Evolutionary conservation across 352 stramenopile genomes (phyloP).

Genomic region (Nothophytophthora sp.): DNA sequence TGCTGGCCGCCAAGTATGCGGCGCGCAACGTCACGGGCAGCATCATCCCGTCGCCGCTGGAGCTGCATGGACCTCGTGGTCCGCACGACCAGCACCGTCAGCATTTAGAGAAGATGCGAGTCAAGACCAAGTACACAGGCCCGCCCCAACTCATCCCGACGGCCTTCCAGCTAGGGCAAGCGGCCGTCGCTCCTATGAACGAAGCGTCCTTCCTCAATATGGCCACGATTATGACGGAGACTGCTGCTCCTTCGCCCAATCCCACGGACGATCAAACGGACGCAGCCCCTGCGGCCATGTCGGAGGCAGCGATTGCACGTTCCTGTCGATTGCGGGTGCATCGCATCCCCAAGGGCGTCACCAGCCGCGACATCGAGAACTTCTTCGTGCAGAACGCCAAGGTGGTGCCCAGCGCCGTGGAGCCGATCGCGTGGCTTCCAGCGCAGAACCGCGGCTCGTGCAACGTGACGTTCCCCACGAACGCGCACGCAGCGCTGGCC

Average conservation of each 20-base stretch:
- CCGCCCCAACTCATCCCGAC: slow-evolving; percentile 42
- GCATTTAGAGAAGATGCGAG: not conserved
- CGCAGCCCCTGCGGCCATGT: slow-evolving; percentile 12
- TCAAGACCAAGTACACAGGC: slow-evolving; percentile 23
- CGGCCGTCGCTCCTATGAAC: slow-evolving; percentile 12
- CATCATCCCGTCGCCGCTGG: slow-evolving; percentile 70
- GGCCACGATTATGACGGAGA: slow-evolving; percentile 15
- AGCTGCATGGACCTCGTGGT: slow-evolving; percentile 55
- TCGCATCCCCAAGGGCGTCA: slow-evolving; percentile 69
- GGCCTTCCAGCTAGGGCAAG: slow-evolving; percentile 34
- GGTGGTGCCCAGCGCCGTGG: slow-evolving; percentile 66
- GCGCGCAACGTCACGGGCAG: slow-evolving; percentile 46
- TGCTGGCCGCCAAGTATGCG: slow-evolving; percentile 86
- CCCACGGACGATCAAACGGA: too few relatives aligned
- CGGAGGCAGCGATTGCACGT: slow-evolving; percentile 43
- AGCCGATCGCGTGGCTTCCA: slow-evolving; percentile 62
- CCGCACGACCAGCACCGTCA: slow-evolving; percentile 1
- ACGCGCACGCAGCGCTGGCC: slow-evolving; percentile 62
- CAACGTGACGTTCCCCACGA: slow-evolving; percentile 68
- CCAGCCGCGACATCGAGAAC: slow-evolving; percentile 63
- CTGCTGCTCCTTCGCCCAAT: not conserved
- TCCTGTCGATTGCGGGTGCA: slow-evolving; percentile 75
- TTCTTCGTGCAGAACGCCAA: slow-evolving; percentile 67
- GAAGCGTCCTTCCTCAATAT: slow-evolving; percentile 35
- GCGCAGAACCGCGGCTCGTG: slow-evolving; percentile 71